Evolutionary conservation across 2,329 filamentous ascomycete species (phyloP).

Genomic region (Aspergillaceae sp.): DNA sequence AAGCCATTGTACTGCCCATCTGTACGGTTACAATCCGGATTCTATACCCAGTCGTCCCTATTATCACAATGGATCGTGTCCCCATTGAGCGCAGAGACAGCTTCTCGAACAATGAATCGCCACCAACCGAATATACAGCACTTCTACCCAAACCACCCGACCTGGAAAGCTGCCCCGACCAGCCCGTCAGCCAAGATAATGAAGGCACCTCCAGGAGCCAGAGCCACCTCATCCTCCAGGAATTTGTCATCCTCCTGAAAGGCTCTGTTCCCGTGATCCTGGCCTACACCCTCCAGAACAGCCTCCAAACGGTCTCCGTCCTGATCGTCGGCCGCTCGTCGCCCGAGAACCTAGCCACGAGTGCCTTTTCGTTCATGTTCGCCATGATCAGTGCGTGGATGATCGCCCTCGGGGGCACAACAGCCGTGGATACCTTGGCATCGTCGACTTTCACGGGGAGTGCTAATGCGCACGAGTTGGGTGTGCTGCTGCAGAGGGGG

Average conservation of each 20-base stretch:
- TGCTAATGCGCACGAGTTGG: constrained; percentile 67
- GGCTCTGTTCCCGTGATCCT: constrained; percentile 70
- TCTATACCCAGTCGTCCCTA: no score
- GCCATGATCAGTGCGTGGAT: constrained; percentile 84
- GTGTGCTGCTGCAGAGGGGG: constrained; percentile 67
- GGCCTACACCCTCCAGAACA: constrained; percentile 79
- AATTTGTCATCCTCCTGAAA: constrained; percentile 60
- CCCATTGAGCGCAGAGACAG: not conserved
- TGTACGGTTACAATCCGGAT: no score
- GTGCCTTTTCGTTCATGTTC: constrained; percentile 89
- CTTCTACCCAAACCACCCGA: constrained; percentile 18
- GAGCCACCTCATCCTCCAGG: constrained; percentile 39
- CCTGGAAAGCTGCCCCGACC: constrained; percentile 1
- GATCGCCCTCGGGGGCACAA: constrained; percentile 75
- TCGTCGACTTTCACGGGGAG: constrained; percentile 76
- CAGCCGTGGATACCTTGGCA: constrained; percentile 75
- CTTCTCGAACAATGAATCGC: not conserved
- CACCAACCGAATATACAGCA: constrained; percentile 19
- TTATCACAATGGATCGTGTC: not conserved
- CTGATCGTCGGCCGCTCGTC: constrained; percentile 72
- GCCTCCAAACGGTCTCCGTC: constrained; percentile 72
- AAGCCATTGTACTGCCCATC: no score
- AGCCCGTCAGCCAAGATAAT: constrained; percentile 23
- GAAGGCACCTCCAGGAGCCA: constrained; percentile 24
- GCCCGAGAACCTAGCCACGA: constrained; percentile 68